These are phyloP conservation scores for Citrus sp. DNA, from an alignment of 345 rosid genomes.

Conservation along the genomic window DNA sequence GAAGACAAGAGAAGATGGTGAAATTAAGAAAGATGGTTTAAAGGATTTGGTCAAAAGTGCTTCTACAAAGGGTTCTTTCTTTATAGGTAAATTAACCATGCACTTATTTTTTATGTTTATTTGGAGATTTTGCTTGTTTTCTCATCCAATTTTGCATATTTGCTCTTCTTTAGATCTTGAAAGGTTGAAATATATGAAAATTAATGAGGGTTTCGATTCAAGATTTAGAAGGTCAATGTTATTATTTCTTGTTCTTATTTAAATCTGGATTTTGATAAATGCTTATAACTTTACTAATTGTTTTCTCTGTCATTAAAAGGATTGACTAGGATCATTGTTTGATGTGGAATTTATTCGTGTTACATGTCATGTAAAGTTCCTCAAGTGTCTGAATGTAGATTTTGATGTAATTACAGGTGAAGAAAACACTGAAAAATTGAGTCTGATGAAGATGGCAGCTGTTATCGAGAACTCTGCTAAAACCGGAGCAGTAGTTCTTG, in stretches of 20 bases:
- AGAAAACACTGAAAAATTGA: slow-evolving; percentile 39
- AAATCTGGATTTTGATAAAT: background rate
- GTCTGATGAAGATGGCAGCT: slow-evolving; percentile 57
- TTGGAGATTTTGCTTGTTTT: background rate
- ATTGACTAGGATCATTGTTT: background rate
- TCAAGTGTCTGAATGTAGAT: slow-evolving; percentile 1
- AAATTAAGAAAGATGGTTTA: slow-evolving; percentile 16
- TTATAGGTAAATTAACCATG: slow-evolving; percentile 29
- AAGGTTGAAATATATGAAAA: background rate
- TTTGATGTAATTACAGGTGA: slow-evolving; percentile 30
- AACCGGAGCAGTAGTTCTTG: slow-evolving; percentile 35
- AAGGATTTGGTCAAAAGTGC: slow-evolving; percentile 34
- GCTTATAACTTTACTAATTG: background rate
- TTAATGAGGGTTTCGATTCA: background rate
- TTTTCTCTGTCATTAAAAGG: background rate
- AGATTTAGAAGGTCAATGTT: slow-evolving; percentile 8
- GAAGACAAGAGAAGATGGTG: slow-evolving; percentile 25
- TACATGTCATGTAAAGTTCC: background rate
- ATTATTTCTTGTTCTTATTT: slow-evolving; percentile 3
- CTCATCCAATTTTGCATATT: background rate
- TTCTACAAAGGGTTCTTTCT: slow-evolving; percentile 34
- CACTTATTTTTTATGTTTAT: background rate
- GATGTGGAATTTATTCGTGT: background rate
- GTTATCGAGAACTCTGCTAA: slow-evolving; percentile 52
- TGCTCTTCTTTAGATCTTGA: background rate